Conservation (phyloP, 2,329 filamentous ascomycete genomes). For the Ampelomyces quisqualis region DNA sequence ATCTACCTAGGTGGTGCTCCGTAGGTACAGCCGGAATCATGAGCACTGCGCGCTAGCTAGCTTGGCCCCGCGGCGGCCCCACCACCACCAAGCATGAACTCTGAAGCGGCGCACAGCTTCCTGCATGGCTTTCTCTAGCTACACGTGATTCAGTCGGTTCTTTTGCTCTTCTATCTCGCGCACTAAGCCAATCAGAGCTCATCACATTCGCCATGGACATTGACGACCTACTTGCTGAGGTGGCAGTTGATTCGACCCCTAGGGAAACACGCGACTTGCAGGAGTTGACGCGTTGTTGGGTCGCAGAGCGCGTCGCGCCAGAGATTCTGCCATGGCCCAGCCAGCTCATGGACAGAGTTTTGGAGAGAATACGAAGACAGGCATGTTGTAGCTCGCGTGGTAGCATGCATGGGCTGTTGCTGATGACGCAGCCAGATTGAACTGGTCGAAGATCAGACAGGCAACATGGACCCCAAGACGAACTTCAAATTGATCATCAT, state of each 20-base stretch:
- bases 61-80: conserved; percentile 1
- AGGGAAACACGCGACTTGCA: conserved; percentile 75
- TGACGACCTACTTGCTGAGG: conserved; percentile 55
- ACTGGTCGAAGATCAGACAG: conserved; percentile 63
- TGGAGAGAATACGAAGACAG: conserved; percentile 54
- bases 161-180: background rate
- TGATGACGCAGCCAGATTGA: conserved; percentile 47
- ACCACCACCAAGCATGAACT: background rate
- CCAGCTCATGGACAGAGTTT: conserved; percentile 77
- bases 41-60: conserved; percentile 1
- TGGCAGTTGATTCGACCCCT: conserved; percentile 50
- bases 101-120: too few relatives aligned
- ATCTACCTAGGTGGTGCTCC: background rate
- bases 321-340: conserved; percentile 81
- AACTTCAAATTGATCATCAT: conserved; percentile 94
- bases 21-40: background rate
- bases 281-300: conserved; percentile 85
- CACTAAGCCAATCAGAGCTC: background rate
- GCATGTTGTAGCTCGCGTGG: conserved; percentile 22
- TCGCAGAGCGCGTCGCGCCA: conserved; percentile 85
- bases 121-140: background rate
- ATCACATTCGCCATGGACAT: conserved; percentile 47
- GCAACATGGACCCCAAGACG: conserved; percentile 82
- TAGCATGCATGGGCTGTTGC: conserved; percentile 1
- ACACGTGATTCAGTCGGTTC: too few relatives aligned